Base-by-base conservation (phyloP, 495 filamentous ascomycete species). In the Xanthoparmelia taractica region DNA sequence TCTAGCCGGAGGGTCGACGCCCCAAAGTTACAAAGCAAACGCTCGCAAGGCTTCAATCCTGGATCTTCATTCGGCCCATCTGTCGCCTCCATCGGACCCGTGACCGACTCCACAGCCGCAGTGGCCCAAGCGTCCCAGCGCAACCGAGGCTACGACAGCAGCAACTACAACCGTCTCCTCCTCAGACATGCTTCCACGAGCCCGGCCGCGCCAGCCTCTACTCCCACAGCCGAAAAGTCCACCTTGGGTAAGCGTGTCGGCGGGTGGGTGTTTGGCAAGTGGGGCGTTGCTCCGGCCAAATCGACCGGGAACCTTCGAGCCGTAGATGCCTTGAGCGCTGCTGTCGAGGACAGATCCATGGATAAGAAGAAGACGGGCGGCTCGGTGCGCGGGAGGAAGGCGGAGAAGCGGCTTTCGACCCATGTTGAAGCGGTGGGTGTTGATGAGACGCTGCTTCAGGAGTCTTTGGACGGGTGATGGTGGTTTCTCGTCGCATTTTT, bases 181-280 rank as follows among this genome's bases (percentile, higher is more conserved):
- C 66, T 68, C 25, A 38, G 25, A 31, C 45, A 60, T 38, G 6
- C 54, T 8, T 38, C 52, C 20, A 50, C 43, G 13, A 52, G 33
- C 41, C 45, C 40, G 13, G 43, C 57, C 15, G 25, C 25, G 65
- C 60, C 31, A 63, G 59, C 36, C 8, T 62, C 54, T 34, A 52
- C 66, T 18, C 41, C 63, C 57, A n/a, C 31, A 36, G 48, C 18
- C 61, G 66, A 47, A 72, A 76, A 56, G 65, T 74, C 74, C 8
- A 76, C 74, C 5, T 63, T 82, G 4, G 68, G 75, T 29, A 77
- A 76, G 41, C 78, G 78, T 25, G 66, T 83, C 43, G 81, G 82
- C 11, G 80, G 81, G 29, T 85, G 82, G 82, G 77, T 84, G 4
- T 74, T 79, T 12, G 80, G 82, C 12, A 74, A 77, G 38, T 85